Evolutionary conservation across 495 filamentous ascomycete species (phyloP).

Genomic region (Hypoxylon trugodes): DNA sequence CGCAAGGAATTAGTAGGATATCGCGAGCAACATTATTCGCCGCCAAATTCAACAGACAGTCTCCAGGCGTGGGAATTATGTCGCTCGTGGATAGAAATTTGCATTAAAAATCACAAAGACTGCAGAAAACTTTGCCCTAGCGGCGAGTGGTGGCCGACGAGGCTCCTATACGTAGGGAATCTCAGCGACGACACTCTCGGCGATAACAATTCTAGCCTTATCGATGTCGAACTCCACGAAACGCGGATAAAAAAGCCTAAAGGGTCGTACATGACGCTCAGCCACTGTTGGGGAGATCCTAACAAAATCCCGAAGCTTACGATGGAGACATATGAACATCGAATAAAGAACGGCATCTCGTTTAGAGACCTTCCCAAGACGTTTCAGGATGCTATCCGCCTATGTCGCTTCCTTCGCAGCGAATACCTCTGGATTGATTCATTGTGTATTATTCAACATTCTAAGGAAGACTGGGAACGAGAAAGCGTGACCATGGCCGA

Average conservation of each 20-base stretch:
- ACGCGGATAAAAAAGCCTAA: not conserved
- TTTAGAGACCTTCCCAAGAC: slow-evolving; percentile 36
- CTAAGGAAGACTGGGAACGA: slow-evolving; percentile 37
- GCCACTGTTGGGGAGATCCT: slow-evolving; percentile 44
- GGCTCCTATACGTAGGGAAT: slow-evolving; percentile 10
- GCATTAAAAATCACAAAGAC: slow-evolving; percentile 5
- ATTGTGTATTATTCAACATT: slow-evolving; percentile 44
- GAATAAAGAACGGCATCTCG: slow-evolving; percentile 14
- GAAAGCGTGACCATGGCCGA: slow-evolving; percentile 42
- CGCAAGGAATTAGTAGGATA: not conserved
- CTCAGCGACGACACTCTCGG: not conserved
- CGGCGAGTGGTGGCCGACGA: slow-evolving; percentile 12
- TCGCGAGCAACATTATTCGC: not conserved
- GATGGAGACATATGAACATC: slow-evolving; percentile 2
- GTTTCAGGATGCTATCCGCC: slow-evolving; percentile 40
- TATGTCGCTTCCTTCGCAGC: slow-evolving; percentile 27
- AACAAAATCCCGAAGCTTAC: slow-evolving; percentile 20
- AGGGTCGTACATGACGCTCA: slow-evolving; percentile 42
- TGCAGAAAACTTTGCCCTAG: not conserved
- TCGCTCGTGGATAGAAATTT: slow-evolving; percentile 12
- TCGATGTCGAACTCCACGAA: slow-evolving; percentile 2
- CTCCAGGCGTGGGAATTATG: slow-evolving; percentile 4
- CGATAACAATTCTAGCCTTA: not conserved
- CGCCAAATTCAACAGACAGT: slow-evolving; percentile 3
- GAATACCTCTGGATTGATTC: slow-evolving; percentile 49